Evolutionary conservation across 2,329 filamentous ascomycete genomes (phyloP).

Genomic region (Botrytis paeoniae): DNA sequence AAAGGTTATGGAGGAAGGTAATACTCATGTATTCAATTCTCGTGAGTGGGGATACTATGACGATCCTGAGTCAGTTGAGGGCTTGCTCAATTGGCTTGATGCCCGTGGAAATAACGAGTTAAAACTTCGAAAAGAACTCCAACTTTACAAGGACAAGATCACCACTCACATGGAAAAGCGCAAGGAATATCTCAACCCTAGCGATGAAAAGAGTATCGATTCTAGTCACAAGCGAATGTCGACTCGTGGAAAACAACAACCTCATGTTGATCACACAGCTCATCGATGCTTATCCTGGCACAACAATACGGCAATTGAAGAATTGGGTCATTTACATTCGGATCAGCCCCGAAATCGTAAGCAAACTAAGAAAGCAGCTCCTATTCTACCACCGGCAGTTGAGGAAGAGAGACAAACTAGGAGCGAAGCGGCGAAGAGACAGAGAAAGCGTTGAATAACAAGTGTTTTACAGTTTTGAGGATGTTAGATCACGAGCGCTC

Average conservation of each 20-base stretch:
- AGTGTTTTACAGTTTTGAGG: not conserved
- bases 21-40: constrained; percentile 72
- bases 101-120: constrained; percentile 80
- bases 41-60: constrained; percentile 90
- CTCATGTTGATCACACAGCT: constrained; percentile 49
- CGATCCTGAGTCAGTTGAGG: constrained; percentile 72
- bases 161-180: constrained; percentile 76
- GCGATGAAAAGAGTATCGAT: constrained; percentile 48
- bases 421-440: constrained; percentile 33
- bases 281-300: constrained; percentile 64
- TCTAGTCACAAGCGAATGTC: constrained; percentile 50
- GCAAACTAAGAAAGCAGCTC: constrained; percentile 33
- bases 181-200: constrained; percentile 63
- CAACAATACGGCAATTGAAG: constrained; percentile 58
- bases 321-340: constrained; percentile 58
- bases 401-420: constrained; percentile 43
- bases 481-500: not conserved
- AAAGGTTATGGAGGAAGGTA: constrained; percentile 80
- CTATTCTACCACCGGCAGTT: constrained; percentile 21
- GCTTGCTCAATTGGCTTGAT: constrained; percentile 84
- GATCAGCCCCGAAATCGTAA: constrained; percentile 51
- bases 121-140: constrained; percentile 83
- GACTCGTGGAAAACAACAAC: constrained; percentile 54
- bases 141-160: constrained; percentile 73
- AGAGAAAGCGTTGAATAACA: constrained; percentile 20